Base-by-base conservation (phyloP, 768 basidiomycete species). In the Mycena galopus region DNA sequence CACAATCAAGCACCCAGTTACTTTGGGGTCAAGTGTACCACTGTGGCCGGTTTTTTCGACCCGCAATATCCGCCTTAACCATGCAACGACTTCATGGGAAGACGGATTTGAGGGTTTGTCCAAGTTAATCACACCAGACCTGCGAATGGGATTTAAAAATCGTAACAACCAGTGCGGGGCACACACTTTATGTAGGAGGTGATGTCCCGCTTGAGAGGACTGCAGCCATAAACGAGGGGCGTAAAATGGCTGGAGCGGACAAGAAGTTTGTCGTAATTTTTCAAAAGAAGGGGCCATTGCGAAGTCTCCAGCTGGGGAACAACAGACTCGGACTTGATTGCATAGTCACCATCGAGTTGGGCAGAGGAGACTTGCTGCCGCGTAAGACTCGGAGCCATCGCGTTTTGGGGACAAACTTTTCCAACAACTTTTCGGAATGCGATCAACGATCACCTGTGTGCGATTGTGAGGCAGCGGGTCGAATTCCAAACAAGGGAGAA, bases 61-160 rank as follows among this genome's bases (percentile, higher is more conserved):
- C 25, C 97, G 92, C 65, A 99, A 83, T 74, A 99, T 99, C n/a
- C 98, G 91, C 77, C 97, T 90, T 73, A 99, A 85, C 98, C 98
- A 99, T 19, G 98, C 98, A 75, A 99, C 98, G 65, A 99, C 98
- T 87, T 99, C 98, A 83, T 99, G 98, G 6, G 97, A 97, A 21
- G 97, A 98, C 4, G 97, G 97, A 84, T 99, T 99, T 35, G 97
- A 98, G 27, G 98, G 98, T 80, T 99, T 99, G 90, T 99, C 98
- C 76, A 99, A 88, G 85, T 99, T 99, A 82, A 99, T 99, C 64
- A 98, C 95, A 77, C 98, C 98, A 76, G 97, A 96, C 87, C 96
- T 97, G 75, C n/a, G 68, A 73, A 58, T 59, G 29, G 11, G 16
- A 25, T 67, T 35, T 69, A 53, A 73, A 51, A 61, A 71, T 71